phyloP scores from a whole-genome alignment of 2,329 filamentous ascomycete species.

The Diaporthe sp. region DNA sequence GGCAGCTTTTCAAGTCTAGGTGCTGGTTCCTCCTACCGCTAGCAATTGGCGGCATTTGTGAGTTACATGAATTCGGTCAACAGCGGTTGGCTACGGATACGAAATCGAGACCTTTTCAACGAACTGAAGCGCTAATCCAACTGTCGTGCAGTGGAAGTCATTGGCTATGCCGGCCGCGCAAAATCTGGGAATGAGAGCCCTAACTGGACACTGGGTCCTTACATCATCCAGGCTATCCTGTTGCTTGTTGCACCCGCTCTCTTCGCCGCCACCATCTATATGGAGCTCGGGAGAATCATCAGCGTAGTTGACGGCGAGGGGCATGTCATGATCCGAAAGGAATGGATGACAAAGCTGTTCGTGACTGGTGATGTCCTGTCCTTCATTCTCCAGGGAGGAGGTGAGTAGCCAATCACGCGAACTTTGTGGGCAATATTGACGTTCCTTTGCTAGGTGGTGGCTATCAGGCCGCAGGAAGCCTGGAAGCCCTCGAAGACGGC shows the following conservation, averaged over 20 bases:
- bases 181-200: slow-evolving; percentile 22
- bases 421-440: background rate
- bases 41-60: slow-evolving; percentile 64
- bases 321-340: slow-evolving; percentile 12
- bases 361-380: slow-evolving; percentile 29
- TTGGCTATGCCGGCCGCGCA: slow-evolving; percentile 27
- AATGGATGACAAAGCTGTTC: slow-evolving; percentile 32
- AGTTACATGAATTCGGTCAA: slow-evolving; percentile 34
- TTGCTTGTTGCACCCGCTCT: slow-evolving; percentile 33
- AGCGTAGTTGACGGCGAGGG: slow-evolving; percentile 14
- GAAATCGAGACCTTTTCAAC: too few relatives aligned
- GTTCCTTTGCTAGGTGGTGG: background rate
- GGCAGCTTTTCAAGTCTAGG: slow-evolving; percentile 51
- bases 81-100: too few relatives aligned
- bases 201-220: slow-evolving; percentile 18
- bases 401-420: background rate
- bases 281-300: slow-evolving; percentile 32
- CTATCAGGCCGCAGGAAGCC: background rate
- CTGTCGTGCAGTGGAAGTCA: background rate
- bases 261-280: slow-evolving; percentile 33
- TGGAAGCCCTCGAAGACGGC: slow-evolving; percentile 37
- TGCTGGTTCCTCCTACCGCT: slow-evolving; percentile 67
- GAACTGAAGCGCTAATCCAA: background rate
- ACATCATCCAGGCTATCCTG: slow-evolving; percentile 29
- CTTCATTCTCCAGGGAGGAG: slow-evolving; percentile 24